Evolutionary conservation across 2,329 filamentous ascomycete species (phyloP).

Genomic region (Venturia pyrina): DNA sequence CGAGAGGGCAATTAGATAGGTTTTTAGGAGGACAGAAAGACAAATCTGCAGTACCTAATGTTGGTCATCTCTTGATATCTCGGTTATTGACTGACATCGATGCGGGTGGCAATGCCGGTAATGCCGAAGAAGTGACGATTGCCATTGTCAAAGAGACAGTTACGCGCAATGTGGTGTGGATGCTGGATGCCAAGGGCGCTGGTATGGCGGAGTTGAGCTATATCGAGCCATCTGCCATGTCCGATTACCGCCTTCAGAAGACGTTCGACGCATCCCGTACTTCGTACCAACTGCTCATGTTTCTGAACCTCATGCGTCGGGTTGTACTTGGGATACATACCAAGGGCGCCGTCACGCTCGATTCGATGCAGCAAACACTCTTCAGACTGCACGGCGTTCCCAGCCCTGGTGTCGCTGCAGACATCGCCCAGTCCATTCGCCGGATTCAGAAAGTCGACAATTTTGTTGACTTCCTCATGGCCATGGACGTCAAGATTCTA

Average conservation of each 20-base stretch:
- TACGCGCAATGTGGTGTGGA: slow-evolving; percentile 42
- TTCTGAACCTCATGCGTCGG: slow-evolving; percentile 40
- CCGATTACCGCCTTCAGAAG: slow-evolving; percentile 36
- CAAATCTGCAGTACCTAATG: slow-evolving; percentile 36
- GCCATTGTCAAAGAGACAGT: slow-evolving; percentile 40
- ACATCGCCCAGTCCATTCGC: slow-evolving; percentile 34
- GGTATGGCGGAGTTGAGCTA: slow-evolving; percentile 36
- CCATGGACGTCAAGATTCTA: slow-evolving; percentile 32
- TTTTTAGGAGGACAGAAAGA: slow-evolving; percentile 32
- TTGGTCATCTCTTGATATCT: slow-evolving; percentile 40
- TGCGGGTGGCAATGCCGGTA: neutral
- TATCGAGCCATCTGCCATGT: slow-evolving; percentile 32
- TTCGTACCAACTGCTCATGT: slow-evolving; percentile 44
- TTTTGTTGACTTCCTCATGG: slow-evolving; percentile 33
- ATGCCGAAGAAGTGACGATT: slow-evolving; percentile 25
- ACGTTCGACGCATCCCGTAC: slow-evolving; percentile 38
- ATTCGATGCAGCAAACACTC: slow-evolving; percentile 33
- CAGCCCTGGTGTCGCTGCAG: slow-evolving; percentile 29
- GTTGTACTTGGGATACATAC: slow-evolving; percentile 28
- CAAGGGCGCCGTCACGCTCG: slow-evolving; percentile 23
- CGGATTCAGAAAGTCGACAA: slow-evolving; percentile 32
- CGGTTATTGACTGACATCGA: slow-evolving; percentile 29
- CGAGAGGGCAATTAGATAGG: slow-evolving; percentile 30
- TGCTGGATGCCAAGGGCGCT: slow-evolving; percentile 31
- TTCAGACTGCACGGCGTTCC: slow-evolving; percentile 39